Conservation (phyloP, 2,329 filamentous ascomycete species). For the Nemania serpens region DNA sequence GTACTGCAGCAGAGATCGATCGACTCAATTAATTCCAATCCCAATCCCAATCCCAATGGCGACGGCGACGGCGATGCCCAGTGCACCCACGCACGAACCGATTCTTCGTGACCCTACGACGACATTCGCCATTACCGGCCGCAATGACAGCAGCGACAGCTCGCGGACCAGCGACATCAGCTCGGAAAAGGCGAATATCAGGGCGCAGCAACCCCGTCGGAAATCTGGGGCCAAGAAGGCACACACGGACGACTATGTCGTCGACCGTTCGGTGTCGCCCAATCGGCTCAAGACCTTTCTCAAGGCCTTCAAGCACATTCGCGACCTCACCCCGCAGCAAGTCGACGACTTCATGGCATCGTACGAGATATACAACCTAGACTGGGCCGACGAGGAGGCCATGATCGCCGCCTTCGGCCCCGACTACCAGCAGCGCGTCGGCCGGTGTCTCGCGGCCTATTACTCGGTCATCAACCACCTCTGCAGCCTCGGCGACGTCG, state of each 20-base stretch:
- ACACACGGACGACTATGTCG: constrained; percentile 30
- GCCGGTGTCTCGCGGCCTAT: constrained; percentile 56
- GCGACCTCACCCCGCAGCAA: constrained; percentile 53
- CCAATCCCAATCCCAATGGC: constrained; percentile 14
- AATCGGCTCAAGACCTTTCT: constrained; percentile 56
- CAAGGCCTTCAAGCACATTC: constrained; percentile 55
- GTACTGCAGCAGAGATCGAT: background rate
- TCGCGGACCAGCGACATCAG: constrained; percentile 43
- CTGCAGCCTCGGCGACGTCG: constrained; percentile 59
- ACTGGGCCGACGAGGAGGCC: constrained; percentile 56
- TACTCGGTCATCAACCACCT: constrained; percentile 60
- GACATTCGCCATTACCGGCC: constrained; percentile 29
- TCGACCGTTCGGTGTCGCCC: constrained; percentile 51
- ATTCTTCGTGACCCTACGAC: background rate
- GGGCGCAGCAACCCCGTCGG: constrained; percentile 11
- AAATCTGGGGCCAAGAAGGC: constrained; percentile 13
- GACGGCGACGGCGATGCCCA: constrained; percentile 13
- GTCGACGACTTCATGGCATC: constrained; percentile 62
- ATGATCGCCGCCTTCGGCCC: constrained; percentile 54
- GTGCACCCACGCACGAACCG: background rate
- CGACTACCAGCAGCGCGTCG: constrained; percentile 55
- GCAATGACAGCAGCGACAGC: constrained; percentile 41
- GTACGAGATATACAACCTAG: constrained; percentile 60
- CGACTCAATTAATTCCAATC: no score
- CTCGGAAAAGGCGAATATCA: constrained; percentile 39